phyloP scores from a whole-genome alignment of 805 yeast species.

The Pichia phayaonensis region DNA sequence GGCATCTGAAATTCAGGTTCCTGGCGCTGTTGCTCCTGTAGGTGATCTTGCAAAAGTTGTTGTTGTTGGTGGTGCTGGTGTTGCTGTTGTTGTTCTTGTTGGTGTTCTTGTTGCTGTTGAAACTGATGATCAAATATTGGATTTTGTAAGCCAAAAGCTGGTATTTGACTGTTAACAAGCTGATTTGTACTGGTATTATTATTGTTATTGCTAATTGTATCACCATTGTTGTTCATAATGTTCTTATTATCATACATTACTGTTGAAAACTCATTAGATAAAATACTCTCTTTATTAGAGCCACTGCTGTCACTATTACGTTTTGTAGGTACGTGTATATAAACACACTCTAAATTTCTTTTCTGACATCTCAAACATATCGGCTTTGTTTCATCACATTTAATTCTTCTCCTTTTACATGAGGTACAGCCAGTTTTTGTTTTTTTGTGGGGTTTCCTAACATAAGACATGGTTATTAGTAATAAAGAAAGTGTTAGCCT shows the following conservation, averaged over 20 bases:
- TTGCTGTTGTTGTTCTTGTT: background rate
- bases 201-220: background rate
- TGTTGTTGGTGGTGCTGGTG: background rate
- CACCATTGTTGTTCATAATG: background rate
- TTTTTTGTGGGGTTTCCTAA: constrained; percentile 13
- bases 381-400: constrained; percentile 17
- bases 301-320: background rate
- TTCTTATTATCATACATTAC: no score
- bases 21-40: background rate
- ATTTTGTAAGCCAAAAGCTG: background rate
- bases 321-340: constrained; percentile 1
- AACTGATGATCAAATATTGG: background rate
- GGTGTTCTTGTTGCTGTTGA: background rate
- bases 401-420: constrained; percentile 14
- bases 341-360: constrained; percentile 11
- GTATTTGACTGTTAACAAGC: background rate
- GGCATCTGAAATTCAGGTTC: background rate
- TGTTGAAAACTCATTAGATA: no score
- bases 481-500: no score
- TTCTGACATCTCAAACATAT: constrained; percentile 12
- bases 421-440: constrained; percentile 14
- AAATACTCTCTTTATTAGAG: background rate
- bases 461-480: constrained; percentile 1
- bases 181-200: background rate
- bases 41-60: background rate